phyloP scores from a whole-genome alignment of 2,329 filamentous ascomycete species.

The Albifimbria verrucaria region DNA sequence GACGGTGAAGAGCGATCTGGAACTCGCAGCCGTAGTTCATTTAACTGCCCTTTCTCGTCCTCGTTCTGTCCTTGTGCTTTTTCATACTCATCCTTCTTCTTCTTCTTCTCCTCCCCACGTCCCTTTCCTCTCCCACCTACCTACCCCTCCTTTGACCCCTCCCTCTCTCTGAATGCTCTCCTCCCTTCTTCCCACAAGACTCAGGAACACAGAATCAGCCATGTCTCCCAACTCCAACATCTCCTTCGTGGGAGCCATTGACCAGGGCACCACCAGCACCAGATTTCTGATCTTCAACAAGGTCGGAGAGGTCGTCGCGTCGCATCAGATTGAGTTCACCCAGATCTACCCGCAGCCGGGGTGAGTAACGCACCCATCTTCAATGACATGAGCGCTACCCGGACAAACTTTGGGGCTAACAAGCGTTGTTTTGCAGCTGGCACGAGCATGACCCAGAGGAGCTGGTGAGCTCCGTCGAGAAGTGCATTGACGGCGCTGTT shows the following conservation, averaged over 20 bases:
- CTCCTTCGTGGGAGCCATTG: conserved; percentile 70
- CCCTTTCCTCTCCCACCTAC: not conserved
- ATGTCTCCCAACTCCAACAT: conserved; percentile 20
- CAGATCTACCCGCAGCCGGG: conserved; percentile 74
- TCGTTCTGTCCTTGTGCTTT: conserved; percentile 1
- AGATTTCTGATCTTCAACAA: conserved; percentile 76
- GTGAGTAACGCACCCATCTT: no score
- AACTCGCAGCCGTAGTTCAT: not conserved
- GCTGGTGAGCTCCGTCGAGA: conserved; percentile 67
- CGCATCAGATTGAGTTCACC: conserved; percentile 72
- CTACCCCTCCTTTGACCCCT: not conserved
- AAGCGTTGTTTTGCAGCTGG: no score
- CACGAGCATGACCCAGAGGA: conserved; percentile 81
- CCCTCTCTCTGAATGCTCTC: conserved; percentile 17
- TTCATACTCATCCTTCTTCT: conserved; percentile 5
- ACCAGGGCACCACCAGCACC: conserved; percentile 76
- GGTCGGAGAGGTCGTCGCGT: conserved; percentile 64
- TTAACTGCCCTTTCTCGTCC: conserved; percentile 2
- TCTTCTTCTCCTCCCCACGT: conserved; percentile 2
- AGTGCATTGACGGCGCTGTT: conserved; percentile 73
- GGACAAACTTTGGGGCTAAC: no score
- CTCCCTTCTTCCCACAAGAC: conserved; percentile 16
- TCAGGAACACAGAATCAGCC: conserved; percentile 15
- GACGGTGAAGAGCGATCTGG: not conserved
- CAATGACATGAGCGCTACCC: no score